Evolutionary conservation across 352 stramenopile species (phyloP), one percentile per base, ranked within the genome.

Genomic region (Pythium brassicae): DNA sequence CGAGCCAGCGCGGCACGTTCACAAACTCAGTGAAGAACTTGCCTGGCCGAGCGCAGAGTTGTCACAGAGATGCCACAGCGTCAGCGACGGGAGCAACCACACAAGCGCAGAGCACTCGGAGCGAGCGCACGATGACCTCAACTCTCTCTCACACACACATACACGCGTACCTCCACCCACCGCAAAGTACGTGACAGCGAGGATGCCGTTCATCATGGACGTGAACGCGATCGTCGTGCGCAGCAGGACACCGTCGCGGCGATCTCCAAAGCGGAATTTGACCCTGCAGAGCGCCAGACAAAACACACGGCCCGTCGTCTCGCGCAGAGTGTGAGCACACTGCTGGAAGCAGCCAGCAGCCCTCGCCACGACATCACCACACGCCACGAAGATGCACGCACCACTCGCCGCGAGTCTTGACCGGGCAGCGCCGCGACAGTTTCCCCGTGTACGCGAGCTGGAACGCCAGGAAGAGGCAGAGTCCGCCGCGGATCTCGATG

Each of bases 1-100:
- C 69, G 42, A 63, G 52, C 69, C 71, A 92, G n/a, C 59, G 54
- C n/a, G 82, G 77, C 19, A 90, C 58, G 23, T 66, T 48, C 4
- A 90, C 68, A 60, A 92, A 92, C 59, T 92, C 79, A 2, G 78
- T 87, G 26, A 89, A 77, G 54, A 92, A 90, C 48, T 90, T 90
- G 53, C 83, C 73, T 45, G 39, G 19, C 8, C 6, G 12, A 23
- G 4, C 7, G 15, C 19, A n/a, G n/a, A n/a, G n/a, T n/a, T n/a
- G n/a, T n/a, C n/a, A n/a, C n/a, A n/a, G n/a, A n/a, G n/a, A n/a
- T n/a, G n/a, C n/a, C n/a, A 6, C 4, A 9, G 37, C 14, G n/a
- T 6, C 39, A 23, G 35, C 14, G 15, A 19, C 35, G 20, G 19
- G 15, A n/a, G 12, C 39, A 8, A 20, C 19, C 15, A 14, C 39